Conservation (phyloP, 257 asterid genomes). For the Buddleja alternifolia region DNA sequence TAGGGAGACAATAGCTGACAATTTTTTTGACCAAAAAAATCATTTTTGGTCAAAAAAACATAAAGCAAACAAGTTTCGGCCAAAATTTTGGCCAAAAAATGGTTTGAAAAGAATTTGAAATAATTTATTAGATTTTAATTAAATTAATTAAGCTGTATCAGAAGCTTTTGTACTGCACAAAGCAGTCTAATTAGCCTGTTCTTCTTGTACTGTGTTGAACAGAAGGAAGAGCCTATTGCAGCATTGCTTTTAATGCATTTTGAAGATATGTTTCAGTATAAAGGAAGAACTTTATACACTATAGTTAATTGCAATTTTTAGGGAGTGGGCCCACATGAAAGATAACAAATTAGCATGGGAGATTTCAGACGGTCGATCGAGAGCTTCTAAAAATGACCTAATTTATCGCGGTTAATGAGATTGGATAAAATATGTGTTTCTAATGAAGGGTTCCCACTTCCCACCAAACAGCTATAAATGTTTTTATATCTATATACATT, state of each 20-base stretch:
- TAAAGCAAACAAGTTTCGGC: too few relatives aligned
- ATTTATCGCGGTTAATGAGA: too few relatives aligned
- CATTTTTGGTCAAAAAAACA: too few relatives aligned
- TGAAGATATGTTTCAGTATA: conserved; percentile 21
- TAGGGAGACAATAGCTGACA: too few relatives aligned
- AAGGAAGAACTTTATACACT: conserved; percentile 7
- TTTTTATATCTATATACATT: conserved; percentile 1
- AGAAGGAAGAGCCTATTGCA: conserved; percentile 30
- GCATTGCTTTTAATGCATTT: conserved; percentile 35
- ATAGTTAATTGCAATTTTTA: too few relatives aligned
- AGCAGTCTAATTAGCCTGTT: conserved; percentile 29
- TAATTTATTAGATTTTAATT: neutral
- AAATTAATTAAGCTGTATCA: conserved; percentile 13
- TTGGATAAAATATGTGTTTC: neutral
- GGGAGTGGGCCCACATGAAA: too few relatives aligned
- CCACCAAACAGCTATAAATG: conserved; percentile 1
- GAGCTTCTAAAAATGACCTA: too few relatives aligned
- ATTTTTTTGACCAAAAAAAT: too few relatives aligned
- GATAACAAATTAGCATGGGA: too few relatives aligned
- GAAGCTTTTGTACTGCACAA: conserved; percentile 24
- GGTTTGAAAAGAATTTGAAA: too few relatives aligned
- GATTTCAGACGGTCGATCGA: too few relatives aligned
- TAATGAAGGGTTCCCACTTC: neutral
- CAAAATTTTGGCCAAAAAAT: too few relatives aligned
- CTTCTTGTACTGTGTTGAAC: conserved; percentile 27